These are phyloP conservation scores for Mortierella sp. DNA, from an alignment of 371 early-diverging fungal genomes.

Conservation along the genomic window DNA sequence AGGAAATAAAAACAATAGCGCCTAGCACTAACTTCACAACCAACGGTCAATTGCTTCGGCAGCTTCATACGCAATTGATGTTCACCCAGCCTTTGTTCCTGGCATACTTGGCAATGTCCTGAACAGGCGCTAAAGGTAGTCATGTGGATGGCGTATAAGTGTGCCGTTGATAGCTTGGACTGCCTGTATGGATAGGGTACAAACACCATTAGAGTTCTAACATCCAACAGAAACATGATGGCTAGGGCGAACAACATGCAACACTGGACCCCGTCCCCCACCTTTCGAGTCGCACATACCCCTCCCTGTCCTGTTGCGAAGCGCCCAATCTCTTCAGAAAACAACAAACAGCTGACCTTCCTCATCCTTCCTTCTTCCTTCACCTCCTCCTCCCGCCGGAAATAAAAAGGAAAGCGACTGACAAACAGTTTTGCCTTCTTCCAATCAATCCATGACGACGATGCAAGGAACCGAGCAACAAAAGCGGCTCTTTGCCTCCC, in stretches of 20 bases:
- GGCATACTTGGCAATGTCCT: too few relatives aligned
- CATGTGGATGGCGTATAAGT: not conserved
- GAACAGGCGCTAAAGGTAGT: not conserved
- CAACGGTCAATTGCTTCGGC: not conserved
- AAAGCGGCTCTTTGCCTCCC: not conserved
- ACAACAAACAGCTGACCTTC: conserved; percentile 9
- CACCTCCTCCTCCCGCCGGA: not conserved
- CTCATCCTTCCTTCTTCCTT: not conserved
- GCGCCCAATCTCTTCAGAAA: not conserved
- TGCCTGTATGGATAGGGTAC: not conserved
- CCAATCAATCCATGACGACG: not conserved
- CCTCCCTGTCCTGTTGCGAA: not conserved
- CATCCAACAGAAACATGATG: not conserved
- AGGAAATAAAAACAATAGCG: not conserved
- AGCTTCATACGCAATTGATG: not conserved
- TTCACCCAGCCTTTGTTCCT: not conserved
- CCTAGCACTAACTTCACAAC: not conserved
- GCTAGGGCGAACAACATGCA: not conserved
- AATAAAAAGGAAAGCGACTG: conserved; percentile 1
- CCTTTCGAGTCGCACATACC: not conserved
- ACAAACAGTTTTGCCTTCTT: conserved; percentile 20
- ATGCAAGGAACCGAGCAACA: not conserved
- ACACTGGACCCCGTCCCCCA: not conserved
- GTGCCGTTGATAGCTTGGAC: not conserved
- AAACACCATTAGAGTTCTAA: not conserved